Percentiles rank a stretch among this genome's conserved stretches.
Conservation (phyloP, 1,284 basidiomycete species). For the Trichosporon coremiiforme region DNA sequence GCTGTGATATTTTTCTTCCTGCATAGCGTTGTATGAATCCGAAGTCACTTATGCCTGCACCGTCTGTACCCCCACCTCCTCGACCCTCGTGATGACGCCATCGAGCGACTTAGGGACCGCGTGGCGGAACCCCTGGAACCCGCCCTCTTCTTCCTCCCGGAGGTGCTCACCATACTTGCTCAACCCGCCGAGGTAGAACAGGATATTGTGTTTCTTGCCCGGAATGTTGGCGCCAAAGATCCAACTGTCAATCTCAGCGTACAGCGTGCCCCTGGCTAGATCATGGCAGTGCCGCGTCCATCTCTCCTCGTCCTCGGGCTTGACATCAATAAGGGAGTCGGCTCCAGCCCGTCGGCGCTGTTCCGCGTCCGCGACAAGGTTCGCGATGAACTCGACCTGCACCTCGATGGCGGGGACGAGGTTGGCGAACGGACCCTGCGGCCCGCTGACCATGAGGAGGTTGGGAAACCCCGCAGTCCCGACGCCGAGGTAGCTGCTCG, state of each 20-base stretch:
- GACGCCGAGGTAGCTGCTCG: constrained; percentile 25
- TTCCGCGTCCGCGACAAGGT: constrained; percentile 15
- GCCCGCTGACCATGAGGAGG: constrained; percentile 28
- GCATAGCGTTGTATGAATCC: background rate
- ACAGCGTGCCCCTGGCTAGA: constrained; percentile 24
- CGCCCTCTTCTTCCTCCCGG: constrained; percentile 3
- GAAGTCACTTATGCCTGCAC: background rate
- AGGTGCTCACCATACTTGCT: constrained; percentile 14
- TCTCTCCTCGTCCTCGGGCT: constrained; percentile 8
- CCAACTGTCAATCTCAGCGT: constrained; percentile 25
- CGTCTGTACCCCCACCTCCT: background rate
- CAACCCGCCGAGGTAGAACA: constrained; percentile 29
- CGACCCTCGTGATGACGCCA: background rate
- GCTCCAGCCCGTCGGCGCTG: background rate
- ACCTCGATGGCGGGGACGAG: constrained; percentile 26
- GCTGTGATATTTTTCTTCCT: background rate
- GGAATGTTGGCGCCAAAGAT: constrained; percentile 30
- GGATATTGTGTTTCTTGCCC: constrained; percentile 27
- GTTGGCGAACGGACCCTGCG: constrained; percentile 29
- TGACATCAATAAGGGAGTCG: background rate
- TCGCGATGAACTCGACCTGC: constrained; percentile 26
- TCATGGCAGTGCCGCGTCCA: constrained; percentile 22
- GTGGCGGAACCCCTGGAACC: constrained; percentile 18
- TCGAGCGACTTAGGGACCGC: background rate
- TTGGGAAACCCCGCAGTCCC: constrained; percentile 25